Base-by-base conservation (phyloP, 352 stramenopile genomes). In the Phytopythium helicoides region DNA sequence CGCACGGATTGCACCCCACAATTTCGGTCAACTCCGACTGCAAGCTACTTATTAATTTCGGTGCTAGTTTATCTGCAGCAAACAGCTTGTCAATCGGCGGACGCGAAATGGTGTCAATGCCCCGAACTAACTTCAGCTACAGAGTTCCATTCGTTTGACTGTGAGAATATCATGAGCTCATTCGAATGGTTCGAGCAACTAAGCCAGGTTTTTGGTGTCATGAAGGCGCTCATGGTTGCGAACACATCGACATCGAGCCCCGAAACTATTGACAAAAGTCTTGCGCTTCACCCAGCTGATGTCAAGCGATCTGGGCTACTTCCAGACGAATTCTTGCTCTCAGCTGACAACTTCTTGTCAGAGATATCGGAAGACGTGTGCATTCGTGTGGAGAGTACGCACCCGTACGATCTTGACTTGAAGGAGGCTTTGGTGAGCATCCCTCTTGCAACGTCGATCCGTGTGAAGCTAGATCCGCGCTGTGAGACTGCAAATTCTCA, bases 161-260 rank as follows among this genome's bases (percentile, higher is more conserved):
- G 79, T 47, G 82, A 94, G 47, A 90, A 89, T 35, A 50, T 92
- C 16, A 93, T 95, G 84, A 74, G 69, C n/a, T 71, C 73, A 1
- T 93, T 94, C 38, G 82, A 95, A 62, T 94, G 84, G 84, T 95
- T 88, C 51, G 84, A 95, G 28, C 81, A 86, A 46, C 61, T 94
- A 11, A 89, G 76, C 44, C 81, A 95, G 54, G 86, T 93, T 38
- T 93, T 92, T 42, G 76, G 82, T 6, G 84, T 95, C 34, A 94
- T 95, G 81, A 73, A 87, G 51, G 65, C 86, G 2, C 56, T 95
- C 1, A 86, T 91, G 64, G 76, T 87, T n/a, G 18, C 34, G 55
- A 41, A 10, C 31, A 54, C n/a, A n/a, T n/a, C n/a, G n/a, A n/a
- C n/a, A n/a, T n/a, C n/a, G n/a, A n/a, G n/a, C n/a, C n/a, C n/a